These are phyloP conservation scores for Erodium moschatum DNA, from an alignment of 441 rosid genomes.

Conservation along the genomic window DNA sequence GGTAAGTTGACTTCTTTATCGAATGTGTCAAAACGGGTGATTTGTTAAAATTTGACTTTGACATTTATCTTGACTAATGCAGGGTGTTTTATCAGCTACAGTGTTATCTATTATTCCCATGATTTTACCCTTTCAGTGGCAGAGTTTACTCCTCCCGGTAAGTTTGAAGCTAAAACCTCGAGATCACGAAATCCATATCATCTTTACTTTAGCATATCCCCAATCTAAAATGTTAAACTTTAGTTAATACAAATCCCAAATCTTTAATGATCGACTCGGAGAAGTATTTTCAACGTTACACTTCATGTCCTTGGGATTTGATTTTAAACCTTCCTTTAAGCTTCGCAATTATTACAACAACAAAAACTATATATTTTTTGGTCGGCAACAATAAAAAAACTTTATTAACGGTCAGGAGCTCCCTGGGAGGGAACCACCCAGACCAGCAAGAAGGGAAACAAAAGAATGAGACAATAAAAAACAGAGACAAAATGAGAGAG, in stretches of 20 bases:
- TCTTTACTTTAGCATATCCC: not conserved
- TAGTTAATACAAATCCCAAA: no score
- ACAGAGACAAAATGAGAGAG: no score
- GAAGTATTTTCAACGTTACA: not conserved
- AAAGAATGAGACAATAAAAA: no score
- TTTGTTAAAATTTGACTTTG: conserved; percentile 10
- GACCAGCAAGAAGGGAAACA: no score
- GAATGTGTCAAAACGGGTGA: no score
- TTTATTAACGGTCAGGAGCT: no score
- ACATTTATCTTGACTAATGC: conserved; percentile 24
- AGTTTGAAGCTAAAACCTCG: conserved; percentile 24
- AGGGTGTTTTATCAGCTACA: conserved; percentile 87
- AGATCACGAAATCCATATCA: not conserved
- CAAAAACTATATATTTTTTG: no score
- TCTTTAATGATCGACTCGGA: no score
- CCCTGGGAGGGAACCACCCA: no score
- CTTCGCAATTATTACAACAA: no score
- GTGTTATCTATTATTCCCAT: conserved; percentile 74
- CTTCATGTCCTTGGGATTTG: not conserved
- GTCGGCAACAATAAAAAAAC: no score
- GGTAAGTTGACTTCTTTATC: conserved; percentile 39
- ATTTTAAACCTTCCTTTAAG: not conserved
- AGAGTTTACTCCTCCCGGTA: conserved; percentile 92
- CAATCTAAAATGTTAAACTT: not conserved
- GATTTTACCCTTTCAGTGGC: conserved; percentile 97